Conservation (phyloP, 495 filamentous ascomycete genomes). For the Annulohypoxylon maeteangense region DNA sequence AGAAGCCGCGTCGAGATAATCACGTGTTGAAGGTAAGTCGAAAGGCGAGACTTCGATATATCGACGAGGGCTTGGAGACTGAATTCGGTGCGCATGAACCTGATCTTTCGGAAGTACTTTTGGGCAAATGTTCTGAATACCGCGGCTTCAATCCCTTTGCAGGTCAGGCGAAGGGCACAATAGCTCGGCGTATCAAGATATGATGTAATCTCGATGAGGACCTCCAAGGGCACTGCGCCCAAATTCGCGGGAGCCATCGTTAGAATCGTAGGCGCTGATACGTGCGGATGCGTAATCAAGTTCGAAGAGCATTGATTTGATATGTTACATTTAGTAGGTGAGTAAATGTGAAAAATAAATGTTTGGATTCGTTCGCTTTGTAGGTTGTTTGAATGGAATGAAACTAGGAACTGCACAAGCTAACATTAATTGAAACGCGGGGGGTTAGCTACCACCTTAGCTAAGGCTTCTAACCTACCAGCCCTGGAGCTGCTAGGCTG, state of each 20-base stretch:
- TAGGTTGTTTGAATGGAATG: not conserved
- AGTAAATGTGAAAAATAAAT: not conserved
- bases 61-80: slow-evolving; percentile 60
- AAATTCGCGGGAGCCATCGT: slow-evolving; percentile 29
- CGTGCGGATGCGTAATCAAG: not conserved
- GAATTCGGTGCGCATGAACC: slow-evolving; percentile 60
- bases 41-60: slow-evolving; percentile 58
- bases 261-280: not conserved
- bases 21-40: slow-evolving; percentile 55
- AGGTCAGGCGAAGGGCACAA: slow-evolving; percentile 54
- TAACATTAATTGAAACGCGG: not conserved
- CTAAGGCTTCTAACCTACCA: not conserved
- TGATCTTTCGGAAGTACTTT: slow-evolving; percentile 63
- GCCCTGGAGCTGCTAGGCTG: not conserved
- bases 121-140: slow-evolving; percentile 57
- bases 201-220: slow-evolving; percentile 51
- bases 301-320: not conserved
- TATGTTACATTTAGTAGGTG: not conserved
- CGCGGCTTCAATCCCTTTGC: slow-evolving; percentile 54
- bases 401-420: not conserved
- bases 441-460: not conserved
- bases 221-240: slow-evolving; percentile 49
- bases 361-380: not conserved
- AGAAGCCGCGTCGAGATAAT: slow-evolving; percentile 48
- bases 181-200: slow-evolving; percentile 52